Percentiles rank a stretch among this genome's conserved stretches.
phyloP scores from a whole-genome alignment of 306 rosid species.

The Corylus americana region DNA sequence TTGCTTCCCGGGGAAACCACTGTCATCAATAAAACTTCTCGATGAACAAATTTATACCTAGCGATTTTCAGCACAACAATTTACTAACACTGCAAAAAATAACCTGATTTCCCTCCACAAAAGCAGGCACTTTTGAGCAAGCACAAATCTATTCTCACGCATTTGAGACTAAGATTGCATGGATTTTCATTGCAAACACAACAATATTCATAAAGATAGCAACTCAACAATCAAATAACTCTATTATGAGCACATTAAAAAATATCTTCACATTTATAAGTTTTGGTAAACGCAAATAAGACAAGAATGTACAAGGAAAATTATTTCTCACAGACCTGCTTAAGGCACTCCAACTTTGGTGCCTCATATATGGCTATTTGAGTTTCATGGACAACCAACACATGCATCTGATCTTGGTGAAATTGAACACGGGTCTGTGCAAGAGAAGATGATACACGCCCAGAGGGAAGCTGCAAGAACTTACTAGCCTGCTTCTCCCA shows the following conservation, averaged over 20 bases:
- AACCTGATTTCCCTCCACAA: neutral
- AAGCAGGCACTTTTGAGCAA: neutral
- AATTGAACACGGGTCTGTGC: constrained; percentile 90
- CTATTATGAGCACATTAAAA: neutral
- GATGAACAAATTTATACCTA: constrained; percentile 1
- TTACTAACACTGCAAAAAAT: neutral
- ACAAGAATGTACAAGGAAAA: neutral
- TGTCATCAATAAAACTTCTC: constrained; percentile 13
- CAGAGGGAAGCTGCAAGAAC: constrained; percentile 65
- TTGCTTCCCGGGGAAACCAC: constrained; percentile 78
- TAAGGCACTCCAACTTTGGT: constrained; percentile 78
- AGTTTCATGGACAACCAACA: constrained; percentile 89
- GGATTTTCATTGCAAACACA: neutral
- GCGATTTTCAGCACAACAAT: neutral
- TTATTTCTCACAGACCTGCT: constrained; percentile 56
- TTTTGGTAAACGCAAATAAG: neutral
- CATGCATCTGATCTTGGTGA: constrained; percentile 83
- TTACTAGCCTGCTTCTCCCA: constrained; percentile 87
- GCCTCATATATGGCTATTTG: constrained; percentile 94
- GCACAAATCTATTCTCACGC: neutral
- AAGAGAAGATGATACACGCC: constrained; percentile 67
- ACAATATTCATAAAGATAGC: neutral
- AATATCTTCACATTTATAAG: neutral
- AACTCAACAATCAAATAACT: neutral
- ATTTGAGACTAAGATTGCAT: neutral